These are phyloP conservation scores for Rhizopogon vinicolor DNA, from an alignment of 768 basidiomycete species.

Conservation along the genomic window DNA sequence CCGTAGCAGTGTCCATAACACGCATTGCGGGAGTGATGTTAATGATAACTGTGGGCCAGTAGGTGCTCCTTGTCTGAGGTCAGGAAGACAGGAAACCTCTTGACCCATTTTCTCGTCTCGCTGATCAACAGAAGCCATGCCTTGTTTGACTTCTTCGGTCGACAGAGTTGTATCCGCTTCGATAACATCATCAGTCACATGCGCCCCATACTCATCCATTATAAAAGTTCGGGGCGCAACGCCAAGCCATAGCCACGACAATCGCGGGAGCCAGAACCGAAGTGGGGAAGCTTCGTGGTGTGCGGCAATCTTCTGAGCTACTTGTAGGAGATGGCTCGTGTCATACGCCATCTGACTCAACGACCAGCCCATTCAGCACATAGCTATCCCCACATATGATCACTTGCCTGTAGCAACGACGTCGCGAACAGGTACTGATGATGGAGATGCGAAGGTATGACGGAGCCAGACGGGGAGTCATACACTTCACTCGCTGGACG, in stretches of 20 bases:
- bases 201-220: slow-evolving; percentile 19
- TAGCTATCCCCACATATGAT: not conserved
- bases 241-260: slow-evolving; percentile 39
- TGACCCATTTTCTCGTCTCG: not conserved
- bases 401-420: slow-evolving; percentile 39
- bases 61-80: not conserved
- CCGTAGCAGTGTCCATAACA: slow-evolving; percentile 3
- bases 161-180: slow-evolving; percentile 22
- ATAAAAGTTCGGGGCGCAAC: slow-evolving; percentile 29
- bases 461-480: not conserved
- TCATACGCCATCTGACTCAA: slow-evolving; percentile 39
- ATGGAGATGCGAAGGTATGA: slow-evolving; percentile 24
- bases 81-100: not conserved
- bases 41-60: not conserved
- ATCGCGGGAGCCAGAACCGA: slow-evolving; percentile 36
- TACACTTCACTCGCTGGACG: not conserved
- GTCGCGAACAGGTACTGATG: slow-evolving; percentile 37
- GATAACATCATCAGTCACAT: not conserved
- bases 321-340: slow-evolving; percentile 28
- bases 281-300: slow-evolving; percentile 26
- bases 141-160: slow-evolving; percentile 27
- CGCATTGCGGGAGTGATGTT: not conserved
- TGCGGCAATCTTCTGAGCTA: slow-evolving; percentile 25
- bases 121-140: slow-evolving; percentile 15
- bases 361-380: not conserved